Conservation (phyloP, 2,329 filamentous ascomycete genomes). For the Xylaria multiplex region DNA sequence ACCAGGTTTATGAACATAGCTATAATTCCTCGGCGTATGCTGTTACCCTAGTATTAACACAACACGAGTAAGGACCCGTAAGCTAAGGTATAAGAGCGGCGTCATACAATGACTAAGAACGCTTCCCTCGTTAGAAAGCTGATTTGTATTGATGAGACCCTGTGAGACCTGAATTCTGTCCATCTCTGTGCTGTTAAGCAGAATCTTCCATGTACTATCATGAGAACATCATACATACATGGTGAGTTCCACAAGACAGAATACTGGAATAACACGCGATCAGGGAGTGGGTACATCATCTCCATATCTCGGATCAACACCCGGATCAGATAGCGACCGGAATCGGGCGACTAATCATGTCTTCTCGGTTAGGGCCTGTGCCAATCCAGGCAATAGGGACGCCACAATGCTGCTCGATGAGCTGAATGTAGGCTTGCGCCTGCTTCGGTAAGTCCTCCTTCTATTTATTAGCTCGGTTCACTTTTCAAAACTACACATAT, state of each 20-base stretch:
- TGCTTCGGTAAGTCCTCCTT: slow-evolving; percentile 67
- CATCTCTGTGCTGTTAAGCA: not conserved
- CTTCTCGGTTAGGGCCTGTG: slow-evolving; percentile 21
- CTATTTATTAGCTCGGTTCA: slow-evolving; percentile 1
- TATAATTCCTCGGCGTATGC: not conserved
- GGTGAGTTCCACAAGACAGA: not conserved
- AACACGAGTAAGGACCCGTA: slow-evolving; percentile 7
- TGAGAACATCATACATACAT: not conserved
- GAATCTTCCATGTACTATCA: not conserved
- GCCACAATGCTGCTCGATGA: slow-evolving; percentile 38
- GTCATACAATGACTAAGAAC: not conserved
- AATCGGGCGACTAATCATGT: slow-evolving; percentile 23
- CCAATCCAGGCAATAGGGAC: slow-evolving; percentile 36
- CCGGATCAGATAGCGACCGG: not conserved
- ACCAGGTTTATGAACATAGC: not conserved
- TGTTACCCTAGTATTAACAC: not conserved
- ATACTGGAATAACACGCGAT: not conserved
- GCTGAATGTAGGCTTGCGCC: slow-evolving; percentile 71
- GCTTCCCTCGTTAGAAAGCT: not conserved
- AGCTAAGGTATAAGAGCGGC: slow-evolving; percentile 4
- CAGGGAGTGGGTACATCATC: not conserved
- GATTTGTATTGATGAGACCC: slow-evolving; percentile 2
- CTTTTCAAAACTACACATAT: not conserved
- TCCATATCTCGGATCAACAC: not conserved
- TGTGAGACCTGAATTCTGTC: not conserved